Base-by-base conservation (phyloP, 805 yeast species). In the Debaryomyces castellii region DNA sequence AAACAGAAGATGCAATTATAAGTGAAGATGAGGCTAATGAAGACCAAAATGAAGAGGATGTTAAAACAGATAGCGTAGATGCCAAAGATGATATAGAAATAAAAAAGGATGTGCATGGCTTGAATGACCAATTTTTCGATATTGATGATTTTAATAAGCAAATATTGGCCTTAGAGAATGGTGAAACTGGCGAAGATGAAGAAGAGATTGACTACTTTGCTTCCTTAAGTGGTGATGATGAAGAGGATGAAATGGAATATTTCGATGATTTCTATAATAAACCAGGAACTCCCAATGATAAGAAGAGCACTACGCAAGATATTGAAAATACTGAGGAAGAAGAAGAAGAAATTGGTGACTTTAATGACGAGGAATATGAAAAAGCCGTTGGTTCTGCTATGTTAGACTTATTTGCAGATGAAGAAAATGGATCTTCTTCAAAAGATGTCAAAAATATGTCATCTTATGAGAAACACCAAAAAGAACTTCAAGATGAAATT, bases 81-180 rank as follows among this genome's bases (percentile, higher is more conserved):
- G 52, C 46, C 33, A 72, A 74, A 55, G 92, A 90, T 1, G 16
- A 14, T 21, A 49, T 52, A 20, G 66, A 58, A 40, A 50, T 46
- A 30, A 53, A 47, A 35, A 72, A 74, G 34, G 88, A 83, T 55
- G 75, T 67, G 2, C 78, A 76, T 55, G 92, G 90, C 1, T 73
- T 91, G 24, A 87, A 91, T 59, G 96, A 89, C 57, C 88, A 82
- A 5, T 85, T 90, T 54, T 92, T 92, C 60, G 82, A 88, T 48
- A 80, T 92, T 35, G 96, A 89, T 52, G 87, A 86, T 44, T 92
- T 87, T 71, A 88, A 86, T 66, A 80, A 77, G 58, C 89, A 83
- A 60, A 81, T 83, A n/a, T 58, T 87, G 35, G 86, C 78, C 3
- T 75, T 81, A 54, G 77, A 74, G 30, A 72, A 73, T 12, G 63